These are phyloP conservation scores for Saccharomyces pastorianus DNA, from an alignment of 1,139 yeast genomes.

Conservation along the genomic window DNA sequence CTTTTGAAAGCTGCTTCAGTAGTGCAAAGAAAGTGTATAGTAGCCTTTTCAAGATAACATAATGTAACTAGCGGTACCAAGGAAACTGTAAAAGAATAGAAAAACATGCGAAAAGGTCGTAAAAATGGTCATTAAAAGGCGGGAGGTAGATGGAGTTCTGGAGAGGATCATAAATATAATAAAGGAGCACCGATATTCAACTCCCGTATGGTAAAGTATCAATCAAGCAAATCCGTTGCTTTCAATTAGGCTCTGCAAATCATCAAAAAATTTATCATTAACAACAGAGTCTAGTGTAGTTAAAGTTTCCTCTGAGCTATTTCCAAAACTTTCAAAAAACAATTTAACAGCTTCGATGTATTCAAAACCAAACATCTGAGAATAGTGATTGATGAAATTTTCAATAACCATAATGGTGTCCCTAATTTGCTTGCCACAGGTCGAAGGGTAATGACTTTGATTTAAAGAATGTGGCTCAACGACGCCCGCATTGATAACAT, in stretches of 20 bases:
- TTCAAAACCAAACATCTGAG: conserved; percentile 19
- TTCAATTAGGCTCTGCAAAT: conserved; percentile 8
- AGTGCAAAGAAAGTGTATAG: neutral
- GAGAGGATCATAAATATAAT: neutral
- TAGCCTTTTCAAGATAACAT: neutral
- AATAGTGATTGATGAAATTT: conserved; percentile 18
- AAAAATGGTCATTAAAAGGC: neutral
- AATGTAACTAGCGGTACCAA: neutral
- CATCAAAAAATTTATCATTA: conserved; percentile 9
- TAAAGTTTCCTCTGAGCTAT: conserved; percentile 6
- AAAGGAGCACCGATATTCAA: neutral
- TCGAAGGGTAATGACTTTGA: conserved; percentile 5
- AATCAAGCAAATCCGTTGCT: conserved; percentile 2
- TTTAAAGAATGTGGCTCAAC: neutral
- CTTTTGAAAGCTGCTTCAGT: neutral
- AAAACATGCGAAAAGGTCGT: neutral
- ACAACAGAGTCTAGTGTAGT: conserved; percentile 8
- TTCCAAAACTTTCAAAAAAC: conserved; percentile 11
- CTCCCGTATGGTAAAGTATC: neutral
- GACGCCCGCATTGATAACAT: conserved; percentile 19
- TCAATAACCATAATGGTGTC: conserved; percentile 13
- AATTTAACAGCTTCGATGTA: conserved; percentile 19
- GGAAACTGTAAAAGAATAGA: neutral
- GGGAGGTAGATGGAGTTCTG: neutral
- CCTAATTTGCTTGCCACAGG: conserved; percentile 5